Base-by-base conservation (phyloP, 164 flowering plant species). In the Vitis labrusca region DNA sequence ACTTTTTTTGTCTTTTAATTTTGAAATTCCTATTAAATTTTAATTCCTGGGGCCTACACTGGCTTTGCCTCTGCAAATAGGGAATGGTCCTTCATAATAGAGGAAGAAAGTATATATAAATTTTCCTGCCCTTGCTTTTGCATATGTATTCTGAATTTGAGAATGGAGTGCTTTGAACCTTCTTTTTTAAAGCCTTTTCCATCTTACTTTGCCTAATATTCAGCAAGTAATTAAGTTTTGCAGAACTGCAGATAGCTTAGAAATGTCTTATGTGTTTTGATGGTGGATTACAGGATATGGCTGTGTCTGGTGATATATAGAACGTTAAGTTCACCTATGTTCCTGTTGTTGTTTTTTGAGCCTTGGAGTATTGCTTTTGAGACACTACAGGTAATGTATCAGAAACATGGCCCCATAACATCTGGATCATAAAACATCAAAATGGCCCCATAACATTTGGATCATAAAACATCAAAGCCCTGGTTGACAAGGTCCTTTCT, bases 321-420 rank as follows among this genome's bases (percentile, higher is more conserved):
- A 80, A 74, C 87, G 30, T 64, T 79, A 54, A 78, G 65, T 69
- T 87, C 93, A 67, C 80, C 90, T 47, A 73, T 81, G 69, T 87
- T 76, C 65, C 76, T 91, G 79, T 82, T 94, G 78, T 74, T 92
- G 73, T 87, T 94, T 77, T 94, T 85, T 81, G 98, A 94, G 86
- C 98, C 97, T 74, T 76, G 84, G 54, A 86, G 98, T 80, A 88
- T 94, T 74, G 89, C 84, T 64, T 94, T 91, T 84, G 98, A 94
- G 84, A 92, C 97, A 50, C 65, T 89, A 72, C 97, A 94, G 96
- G 98, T 91, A 83, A 65, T 72, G 19, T 68, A 68, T 15, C 56
- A 12, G 23, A 44, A 55, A 61, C 30, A 32, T 37, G 44, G 44
- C 29, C 9, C 58, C 29, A 30, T 66, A 16, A 50, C 8, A 63